Conservation (phyloP, 495 filamentous ascomycete species). For the Pyrenula massariospora region DNA sequence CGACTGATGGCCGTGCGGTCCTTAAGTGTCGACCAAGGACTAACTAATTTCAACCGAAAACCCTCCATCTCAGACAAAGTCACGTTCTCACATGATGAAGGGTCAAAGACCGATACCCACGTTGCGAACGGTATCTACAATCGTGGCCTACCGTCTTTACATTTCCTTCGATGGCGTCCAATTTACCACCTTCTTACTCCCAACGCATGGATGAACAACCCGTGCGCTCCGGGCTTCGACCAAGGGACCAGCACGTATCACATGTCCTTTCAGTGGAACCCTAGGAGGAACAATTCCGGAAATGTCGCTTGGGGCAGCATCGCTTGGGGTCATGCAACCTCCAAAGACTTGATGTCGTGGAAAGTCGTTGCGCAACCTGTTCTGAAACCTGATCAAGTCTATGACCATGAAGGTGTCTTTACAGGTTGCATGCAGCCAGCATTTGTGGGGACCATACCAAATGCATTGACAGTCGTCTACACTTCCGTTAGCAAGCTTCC, state of each 20-base stretch:
- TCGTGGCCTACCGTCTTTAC: neutral
- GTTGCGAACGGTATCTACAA: conserved; percentile 1
- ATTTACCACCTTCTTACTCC: conserved; percentile 38
- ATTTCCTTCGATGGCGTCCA: conserved; percentile 27
- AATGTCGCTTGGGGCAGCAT: conserved; percentile 33
- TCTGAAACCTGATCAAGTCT: conserved; percentile 24
- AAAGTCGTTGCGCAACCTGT: conserved; percentile 19
- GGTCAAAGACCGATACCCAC: neutral
- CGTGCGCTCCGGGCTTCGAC: conserved; percentile 43
- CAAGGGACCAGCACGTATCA: conserved; percentile 28
- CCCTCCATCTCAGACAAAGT: neutral
- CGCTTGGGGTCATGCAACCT: conserved; percentile 31
- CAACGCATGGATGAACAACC: conserved; percentile 45
- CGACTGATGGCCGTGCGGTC: neutral
- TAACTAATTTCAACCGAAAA: neutral
- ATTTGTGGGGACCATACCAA: conserved; percentile 24
- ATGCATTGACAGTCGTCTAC: conserved; percentile 35
- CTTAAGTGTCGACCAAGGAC: neutral
- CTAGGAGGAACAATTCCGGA: conserved; percentile 7
- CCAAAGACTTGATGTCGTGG: conserved; percentile 31
- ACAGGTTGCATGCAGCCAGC: conserved; percentile 35
- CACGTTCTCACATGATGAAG: neutral
- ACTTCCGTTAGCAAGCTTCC: conserved; percentile 40
- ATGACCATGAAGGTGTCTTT: conserved; percentile 40
- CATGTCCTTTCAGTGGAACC: conserved; percentile 36